phyloP scores from a whole-genome alignment of 768 basidiomycete species.

The Exidia glandulosa region DNA sequence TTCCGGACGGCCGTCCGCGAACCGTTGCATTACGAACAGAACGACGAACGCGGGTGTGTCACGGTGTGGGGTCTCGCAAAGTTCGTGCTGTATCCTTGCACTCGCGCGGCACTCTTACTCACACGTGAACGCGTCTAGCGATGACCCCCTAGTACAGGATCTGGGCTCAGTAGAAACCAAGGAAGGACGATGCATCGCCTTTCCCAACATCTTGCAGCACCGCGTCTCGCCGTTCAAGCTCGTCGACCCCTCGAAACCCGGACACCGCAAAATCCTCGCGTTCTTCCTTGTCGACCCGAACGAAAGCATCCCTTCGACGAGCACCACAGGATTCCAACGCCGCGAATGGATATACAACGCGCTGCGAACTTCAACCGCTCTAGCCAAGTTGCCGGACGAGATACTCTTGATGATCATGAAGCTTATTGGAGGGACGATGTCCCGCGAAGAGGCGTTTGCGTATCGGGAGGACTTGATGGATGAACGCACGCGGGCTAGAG shows the following conservation, averaged over 20 bases:
- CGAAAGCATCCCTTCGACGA: constrained; percentile 29
- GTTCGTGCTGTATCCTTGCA: constrained; percentile 32
- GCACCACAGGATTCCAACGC: constrained; percentile 40
- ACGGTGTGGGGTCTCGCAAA: constrained; percentile 41
- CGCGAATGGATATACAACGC: constrained; percentile 31
- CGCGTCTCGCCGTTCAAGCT: constrained; percentile 29
- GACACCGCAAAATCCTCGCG: constrained; percentile 31
- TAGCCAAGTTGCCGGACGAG: constrained; percentile 31
- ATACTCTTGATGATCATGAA: constrained; percentile 31
- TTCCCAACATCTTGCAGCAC: constrained; percentile 44
- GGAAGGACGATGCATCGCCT: constrained; percentile 30
- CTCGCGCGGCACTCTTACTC: not conserved
- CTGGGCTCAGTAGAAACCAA: constrained; percentile 22
- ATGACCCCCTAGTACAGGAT: constrained; percentile 21
- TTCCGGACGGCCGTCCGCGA: constrained; percentile 44
- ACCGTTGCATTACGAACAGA: constrained; percentile 31
- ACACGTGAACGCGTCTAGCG: not conserved
- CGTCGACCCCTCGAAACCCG: constrained; percentile 28
- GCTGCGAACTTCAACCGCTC: constrained; percentile 16
- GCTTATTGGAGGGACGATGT: constrained; percentile 29
- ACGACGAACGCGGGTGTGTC: constrained; percentile 35
- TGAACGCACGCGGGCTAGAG: constrained; percentile 26
- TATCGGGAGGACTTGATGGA: constrained; percentile 22
- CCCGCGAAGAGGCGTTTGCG: constrained; percentile 24
- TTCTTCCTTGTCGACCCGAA: constrained; percentile 34